Evolutionary conservation across 1,139 yeast species (phyloP), one percentile per base, ranked within the genome.

Genomic region (Geotrichum restrictum): DNA sequence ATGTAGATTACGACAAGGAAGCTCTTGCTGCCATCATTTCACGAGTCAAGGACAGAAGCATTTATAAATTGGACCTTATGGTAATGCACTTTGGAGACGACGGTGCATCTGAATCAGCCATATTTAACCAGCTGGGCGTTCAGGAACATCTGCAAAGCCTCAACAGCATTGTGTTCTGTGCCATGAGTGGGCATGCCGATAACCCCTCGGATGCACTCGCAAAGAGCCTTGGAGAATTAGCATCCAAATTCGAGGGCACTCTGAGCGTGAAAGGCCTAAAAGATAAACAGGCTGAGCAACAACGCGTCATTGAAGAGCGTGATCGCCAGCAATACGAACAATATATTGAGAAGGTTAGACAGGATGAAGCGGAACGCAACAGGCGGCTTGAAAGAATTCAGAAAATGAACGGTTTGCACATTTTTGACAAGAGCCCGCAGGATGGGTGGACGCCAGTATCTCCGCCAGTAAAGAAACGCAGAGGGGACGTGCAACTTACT

Each of bases 11-110:
- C 21, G 59, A 59, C 45, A 29, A 43, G 6, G 55, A 50, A 21
- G 62, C 60, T 5, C 45, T 63, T 7, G 32, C 44, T 3, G 64
- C 59, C 29, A 52, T 63, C 8, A 24, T 59, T 3, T 37, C 45
- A 13, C 53, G 49, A 21, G 47, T 50, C 21, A 36, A 37, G 11
- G 43, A 45, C 10, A 24, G 45, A 24, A 59, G 62, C 4, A 34
- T 40, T 14, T 60, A 49, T 48, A 48, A 49, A 29, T 31, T 58
- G 10, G 50, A 52, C 36, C 42, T 60, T 3, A 36, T 61, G 32
- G 41, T 61, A 7, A 47, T 60, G 22, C 50, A 51, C 37, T 58
- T 57, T 57, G 56, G 56, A 19, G 49, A 49, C 27, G 43, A 29
- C 1, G 22, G n/a, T 13, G 37, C 16, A 5, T 6, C 39, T 29